phyloP scores from a whole-genome alignment of 345 rosid species.

The Brassica rapa region DNA sequence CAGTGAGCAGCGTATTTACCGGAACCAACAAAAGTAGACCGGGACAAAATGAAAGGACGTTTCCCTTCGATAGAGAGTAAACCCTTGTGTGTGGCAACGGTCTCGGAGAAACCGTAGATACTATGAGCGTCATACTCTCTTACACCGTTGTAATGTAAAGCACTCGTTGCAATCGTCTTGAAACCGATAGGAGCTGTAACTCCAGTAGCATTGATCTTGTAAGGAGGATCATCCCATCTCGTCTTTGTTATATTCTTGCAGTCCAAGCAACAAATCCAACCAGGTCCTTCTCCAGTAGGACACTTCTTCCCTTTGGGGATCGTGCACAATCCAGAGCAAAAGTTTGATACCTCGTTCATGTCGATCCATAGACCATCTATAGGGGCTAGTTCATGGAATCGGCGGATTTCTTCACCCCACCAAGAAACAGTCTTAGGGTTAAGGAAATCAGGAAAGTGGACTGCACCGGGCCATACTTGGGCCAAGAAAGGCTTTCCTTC shows the following conservation, averaged over 20 bases:
- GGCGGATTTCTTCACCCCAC: conserved; percentile 90
- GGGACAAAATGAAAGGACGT: conserved; percentile 81
- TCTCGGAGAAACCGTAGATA: conserved; percentile 81
- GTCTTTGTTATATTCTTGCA: conserved; percentile 90
- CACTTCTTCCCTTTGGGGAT: conserved; percentile 54
- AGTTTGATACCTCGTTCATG: conserved; percentile 96
- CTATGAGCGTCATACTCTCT: conserved; percentile 92
- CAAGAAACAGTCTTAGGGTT: conserved; percentile 85
- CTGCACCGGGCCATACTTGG: conserved; percentile 99
- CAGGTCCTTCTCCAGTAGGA: conserved; percentile 53
- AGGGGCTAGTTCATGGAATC: conserved; percentile 87
- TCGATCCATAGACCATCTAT: conserved; percentile 94
- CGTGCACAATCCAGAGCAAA: conserved; percentile 76
- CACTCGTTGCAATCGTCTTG: conserved; percentile 94
- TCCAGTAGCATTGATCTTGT: conserved; percentile 92
- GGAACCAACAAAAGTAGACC: conserved; percentile 89
- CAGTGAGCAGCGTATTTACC: conserved; percentile 92
- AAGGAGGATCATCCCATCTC: conserved; percentile 93
- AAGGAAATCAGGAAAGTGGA: conserved; percentile 94
- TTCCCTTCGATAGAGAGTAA: conserved; percentile 74
- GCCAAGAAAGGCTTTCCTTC: conserved; percentile 80
- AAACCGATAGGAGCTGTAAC: conserved; percentile 66
- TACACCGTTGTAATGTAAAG: conserved; percentile 86
- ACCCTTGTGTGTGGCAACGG: conserved; percentile 87
- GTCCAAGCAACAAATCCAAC: conserved; percentile 92